phyloP scores from a whole-genome alignment of 1,284 basidiomycete genomes.

The Mrakiaceae sp. region DNA sequence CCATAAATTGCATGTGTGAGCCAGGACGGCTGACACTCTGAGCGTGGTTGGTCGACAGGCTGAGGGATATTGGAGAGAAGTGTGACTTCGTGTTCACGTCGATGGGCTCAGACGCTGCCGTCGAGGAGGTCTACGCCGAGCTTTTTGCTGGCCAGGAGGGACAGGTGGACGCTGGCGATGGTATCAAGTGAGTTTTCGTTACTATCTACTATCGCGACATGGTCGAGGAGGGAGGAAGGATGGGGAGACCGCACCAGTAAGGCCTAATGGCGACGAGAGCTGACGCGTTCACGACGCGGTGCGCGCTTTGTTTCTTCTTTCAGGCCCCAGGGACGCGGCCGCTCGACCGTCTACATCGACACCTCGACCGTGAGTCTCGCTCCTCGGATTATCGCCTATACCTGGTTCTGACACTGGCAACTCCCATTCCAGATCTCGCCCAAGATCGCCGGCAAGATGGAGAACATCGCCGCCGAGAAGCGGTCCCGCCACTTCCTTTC shows the following conservation, averaged over 20 bases:
- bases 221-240: too few relatives aligned
- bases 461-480: slow-evolving; percentile 51
- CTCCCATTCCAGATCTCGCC: slow-evolving; percentile 47
- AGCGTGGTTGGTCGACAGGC: not conserved
- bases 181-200: not conserved
- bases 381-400: not conserved
- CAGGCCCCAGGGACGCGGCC: not conserved
- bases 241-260: slow-evolving; percentile 7
- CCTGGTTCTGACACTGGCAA: not conserved
- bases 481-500: slow-evolving; percentile 58
- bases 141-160: slow-evolving; percentile 21
- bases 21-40: not conserved
- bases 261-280: not conserved
- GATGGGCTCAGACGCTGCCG: slow-evolving; percentile 60
- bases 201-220: too few relatives aligned
- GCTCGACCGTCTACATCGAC: slow-evolving; percentile 22
- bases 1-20: too few relatives aligned
- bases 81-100: slow-evolving; percentile 74
- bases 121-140: slow-evolving; percentile 35
- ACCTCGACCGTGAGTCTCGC: slow-evolving; percentile 18
- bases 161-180: not conserved
- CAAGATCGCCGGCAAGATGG: slow-evolving; percentile 60
- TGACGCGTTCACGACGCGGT: not conserved
- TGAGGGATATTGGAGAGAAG: slow-evolving; percentile 31
- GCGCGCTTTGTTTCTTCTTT: not conserved